These are phyloP conservation scores for Fusarium neocosmosporiellum DNA, from an alignment of 2,329 filamentous ascomycete genomes.

Conservation along the genomic window DNA sequence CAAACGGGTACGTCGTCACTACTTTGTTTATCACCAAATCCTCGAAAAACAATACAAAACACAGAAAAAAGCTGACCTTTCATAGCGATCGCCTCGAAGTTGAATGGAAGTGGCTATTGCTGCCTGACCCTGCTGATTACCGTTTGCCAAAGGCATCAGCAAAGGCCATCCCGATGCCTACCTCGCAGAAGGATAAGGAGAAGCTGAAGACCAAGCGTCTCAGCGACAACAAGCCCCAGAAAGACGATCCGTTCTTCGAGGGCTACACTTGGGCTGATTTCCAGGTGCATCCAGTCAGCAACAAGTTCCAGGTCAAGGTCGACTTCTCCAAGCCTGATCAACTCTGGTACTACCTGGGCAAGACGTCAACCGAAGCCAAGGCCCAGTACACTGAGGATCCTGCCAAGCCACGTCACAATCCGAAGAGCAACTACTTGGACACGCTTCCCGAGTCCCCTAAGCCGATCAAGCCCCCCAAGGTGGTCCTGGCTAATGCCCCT, in stretches of 20 bases:
- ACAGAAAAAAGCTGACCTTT: constrained; percentile 53
- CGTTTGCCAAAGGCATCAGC: constrained; percentile 79
- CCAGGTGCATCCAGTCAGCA: constrained; percentile 68
- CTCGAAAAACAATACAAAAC: background rate
- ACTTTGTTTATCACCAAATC: background rate
- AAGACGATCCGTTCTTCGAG: constrained; percentile 74
- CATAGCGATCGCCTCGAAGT: constrained; percentile 78
- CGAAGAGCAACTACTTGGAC: constrained; percentile 78
- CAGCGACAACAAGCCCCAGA: constrained; percentile 70
- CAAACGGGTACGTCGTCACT: constrained; percentile 74
- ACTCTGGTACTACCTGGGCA: constrained; percentile 90
- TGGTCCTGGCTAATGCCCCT: constrained; percentile 43
- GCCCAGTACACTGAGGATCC: constrained; percentile 90
- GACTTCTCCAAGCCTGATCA: constrained; percentile 79
- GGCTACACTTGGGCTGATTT: constrained; percentile 85
- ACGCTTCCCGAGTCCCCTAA: constrained; percentile 68
- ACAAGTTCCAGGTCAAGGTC: constrained; percentile 73
- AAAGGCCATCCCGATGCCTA: constrained; percentile 77
- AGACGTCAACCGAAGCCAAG: constrained; percentile 87
- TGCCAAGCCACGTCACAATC: constrained; percentile 67
- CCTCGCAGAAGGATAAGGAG: constrained; percentile 70
- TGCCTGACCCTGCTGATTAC: constrained; percentile 77
- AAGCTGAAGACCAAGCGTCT: constrained; percentile 75
- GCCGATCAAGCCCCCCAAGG: constrained; percentile 48
- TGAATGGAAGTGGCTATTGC: constrained; percentile 84